Base-by-base conservation (phyloP, 768 basidiomycete species). In the Hypsizygus marmoreus region DNA sequence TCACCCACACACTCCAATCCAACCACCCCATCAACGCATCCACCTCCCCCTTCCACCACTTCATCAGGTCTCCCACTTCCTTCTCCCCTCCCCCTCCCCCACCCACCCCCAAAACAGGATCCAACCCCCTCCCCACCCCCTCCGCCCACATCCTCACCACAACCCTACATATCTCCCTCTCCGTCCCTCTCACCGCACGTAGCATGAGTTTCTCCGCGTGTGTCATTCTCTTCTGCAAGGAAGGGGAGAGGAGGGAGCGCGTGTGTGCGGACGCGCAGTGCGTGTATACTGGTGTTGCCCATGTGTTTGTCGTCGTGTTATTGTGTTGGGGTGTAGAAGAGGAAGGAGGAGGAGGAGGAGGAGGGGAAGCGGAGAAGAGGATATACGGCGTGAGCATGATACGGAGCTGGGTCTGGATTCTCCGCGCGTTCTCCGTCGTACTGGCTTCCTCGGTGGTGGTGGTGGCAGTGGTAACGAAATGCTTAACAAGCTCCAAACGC, bases 1-100 rank as follows among this genome's bases (percentile, higher is more conserved):
- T 74, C 2, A 71, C 53, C 79, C 80, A 81, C 6, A 68, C 57
- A 29, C 60, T 69, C 79, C 80, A 82, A 48, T 75, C 79, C 0
- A 81, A 59, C 79, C 80, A 81, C 0, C 28, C 34, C 69, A 80
- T 75, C 16, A 81, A 52, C 2, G 38, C 48, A 6, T 62, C 48
- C 17, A 75, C 36, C 7, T 69, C 64, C 16, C 28, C 34, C 6
- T 42, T 55, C 79, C 79, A 80, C 4, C 40, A 25, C 10, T 17
- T 16, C n/a, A 62, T 28, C 31, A 68, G 16, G 14, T 20, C 34
- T 6, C 29, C 45, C 7, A 47, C 37, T 26, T n/a, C 37, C 6
- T 38, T 22, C 13, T 45, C 9, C 14, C 32, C n/a, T 17, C 26
- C 28, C 3, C 19, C 17, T 20, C 31, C 19, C n/a, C 16, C 17